phyloP scores from a whole-genome alignment of 129 eudicot species.

The Oenanthe sinensis region DNA sequence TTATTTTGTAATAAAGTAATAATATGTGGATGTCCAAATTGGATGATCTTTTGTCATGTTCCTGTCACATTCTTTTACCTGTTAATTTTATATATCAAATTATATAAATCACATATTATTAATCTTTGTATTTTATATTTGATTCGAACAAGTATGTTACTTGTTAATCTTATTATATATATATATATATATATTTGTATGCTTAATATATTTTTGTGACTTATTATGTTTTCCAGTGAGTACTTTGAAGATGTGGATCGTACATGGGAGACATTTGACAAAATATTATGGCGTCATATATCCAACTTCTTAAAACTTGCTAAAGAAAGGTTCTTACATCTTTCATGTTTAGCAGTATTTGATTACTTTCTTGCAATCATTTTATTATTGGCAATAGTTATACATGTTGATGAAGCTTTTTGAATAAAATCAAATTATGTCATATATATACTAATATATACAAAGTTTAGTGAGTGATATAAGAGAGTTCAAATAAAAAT shows the following conservation, averaged over 20 bases:
- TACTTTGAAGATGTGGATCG: slow-evolving; percentile 97
- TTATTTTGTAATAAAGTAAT: too few species aligned
- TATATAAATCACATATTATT: background rate
- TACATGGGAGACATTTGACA: slow-evolving; percentile 96
- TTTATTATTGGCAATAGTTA: background rate
- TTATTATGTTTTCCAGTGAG: slow-evolving; percentile 37
- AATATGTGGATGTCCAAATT: too few species aligned
- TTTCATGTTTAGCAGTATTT: background rate
- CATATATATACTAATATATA: too few species aligned
- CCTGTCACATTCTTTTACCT: too few species aligned
- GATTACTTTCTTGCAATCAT: background rate
- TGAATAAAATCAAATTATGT: background rate
- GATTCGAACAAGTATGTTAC: background rate
- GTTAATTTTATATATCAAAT: background rate
- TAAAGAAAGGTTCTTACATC: slow-evolving; percentile 63
- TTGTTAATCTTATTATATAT: background rate
- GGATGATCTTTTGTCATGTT: too few species aligned
- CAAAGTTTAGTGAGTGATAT: too few species aligned
- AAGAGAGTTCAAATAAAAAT: too few species aligned
- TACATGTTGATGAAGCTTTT: background rate
- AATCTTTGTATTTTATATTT: background rate
- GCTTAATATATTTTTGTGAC: background rate
- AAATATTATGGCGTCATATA: slow-evolving; percentile 84
- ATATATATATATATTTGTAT: background rate
- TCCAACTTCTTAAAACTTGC: slow-evolving; percentile 76